These are phyloP conservation scores for Euphorbia pulcherrima DNA, from an alignment of 345 rosid species.

Conservation along the genomic window DNA sequence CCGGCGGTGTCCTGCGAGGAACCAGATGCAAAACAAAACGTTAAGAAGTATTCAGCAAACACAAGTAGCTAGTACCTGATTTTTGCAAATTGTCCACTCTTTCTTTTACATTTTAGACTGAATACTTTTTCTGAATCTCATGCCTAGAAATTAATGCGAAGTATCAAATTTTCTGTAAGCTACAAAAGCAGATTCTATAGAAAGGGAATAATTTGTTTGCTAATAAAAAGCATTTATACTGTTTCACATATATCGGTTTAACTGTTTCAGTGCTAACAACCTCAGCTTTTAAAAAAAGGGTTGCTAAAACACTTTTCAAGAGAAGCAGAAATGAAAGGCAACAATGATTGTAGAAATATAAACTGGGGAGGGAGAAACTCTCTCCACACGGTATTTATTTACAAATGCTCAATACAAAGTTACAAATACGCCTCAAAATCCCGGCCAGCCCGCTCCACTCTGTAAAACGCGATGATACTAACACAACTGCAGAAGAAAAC, in stretches of 20 bases:
- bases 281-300: background rate
- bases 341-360: background rate
- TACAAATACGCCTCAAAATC: slow-evolving; percentile 1
- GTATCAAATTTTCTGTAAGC: background rate
- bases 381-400: slow-evolving; percentile 21
- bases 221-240: background rate
- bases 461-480: background rate
- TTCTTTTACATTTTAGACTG: background rate
- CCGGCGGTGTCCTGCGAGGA: slow-evolving; percentile 55
- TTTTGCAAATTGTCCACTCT: slow-evolving; percentile 4
- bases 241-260: background rate
- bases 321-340: background rate
- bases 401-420: slow-evolving; percentile 17
- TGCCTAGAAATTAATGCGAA: background rate
- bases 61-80: background rate
- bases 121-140: background rate
- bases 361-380: slow-evolving; percentile 17
- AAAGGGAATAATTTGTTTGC: background rate
- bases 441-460: background rate
- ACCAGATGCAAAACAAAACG: slow-evolving; percentile 64
- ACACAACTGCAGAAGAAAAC: background rate
- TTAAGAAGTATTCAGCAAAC: slow-evolving; percentile 25
- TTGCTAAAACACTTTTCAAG: background rate
- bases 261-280: background rate
- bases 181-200: background rate